Evolutionary conservation across 169 alveolate genomes (phyloP), one percentile per base, ranked within the genome.

Genomic region (Plasmodium cynomolgi): DNA sequence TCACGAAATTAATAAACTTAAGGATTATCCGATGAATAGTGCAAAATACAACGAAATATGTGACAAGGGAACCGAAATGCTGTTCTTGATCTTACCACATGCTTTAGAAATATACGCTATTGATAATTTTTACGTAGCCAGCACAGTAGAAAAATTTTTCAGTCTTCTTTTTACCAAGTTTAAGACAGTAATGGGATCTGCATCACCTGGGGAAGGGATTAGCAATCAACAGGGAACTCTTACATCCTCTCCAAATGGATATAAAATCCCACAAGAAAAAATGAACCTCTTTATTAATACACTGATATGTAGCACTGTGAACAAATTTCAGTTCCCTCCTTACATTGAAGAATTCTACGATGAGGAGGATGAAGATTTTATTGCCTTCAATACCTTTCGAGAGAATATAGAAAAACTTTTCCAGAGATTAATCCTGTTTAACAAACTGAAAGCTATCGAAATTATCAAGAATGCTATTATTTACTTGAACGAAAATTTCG

Each of bases 341-440:
- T 74, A 80, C 47, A 90, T 90, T 62, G 81, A 29, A 11, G 94
- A 90, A 80, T 79, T 79, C 47, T 90, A 90, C 82, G 94, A 90
- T 80, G 91, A 90, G 73, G 94, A 90, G 50, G 84, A 86, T 39
- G 93, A 86, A 77, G 93, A 86, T 34, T 79, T 80, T 79, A 68
- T 81, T 68, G 33, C 88, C 5, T 90, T 90, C 72, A 29, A 34
- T 39, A 90, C 37, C 17, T 90, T 90, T 62, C n/a, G 94, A 41
- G 94, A 80, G 72, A 90, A 90, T 41, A 81, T 90, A 0, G 94
- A 90, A 90, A 90, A 90, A 62, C 33, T 90, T 6, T 90, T 47
- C 73, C 94, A 90, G 50, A 85, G 94, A 39, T 90, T 90, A 81
- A 90, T 90, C 15, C 73, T 90, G 5, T 90, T 90, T 68, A 85